Base-by-base conservation (phyloP, 805 yeast genomes). In the Candida manassasensis region DNA sequence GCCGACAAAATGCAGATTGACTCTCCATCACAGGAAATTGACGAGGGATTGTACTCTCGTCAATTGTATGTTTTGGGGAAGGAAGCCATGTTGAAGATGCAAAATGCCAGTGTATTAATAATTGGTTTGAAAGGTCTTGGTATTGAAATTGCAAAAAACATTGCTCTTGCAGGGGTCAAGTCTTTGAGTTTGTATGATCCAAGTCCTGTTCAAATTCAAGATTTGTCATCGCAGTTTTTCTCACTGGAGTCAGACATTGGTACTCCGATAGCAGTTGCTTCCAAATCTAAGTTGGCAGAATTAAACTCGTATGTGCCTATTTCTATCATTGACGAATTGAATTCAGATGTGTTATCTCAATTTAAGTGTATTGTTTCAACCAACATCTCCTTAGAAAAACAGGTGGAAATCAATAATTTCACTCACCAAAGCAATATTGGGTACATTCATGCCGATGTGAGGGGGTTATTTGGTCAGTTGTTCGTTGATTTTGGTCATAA, bases 71-170 rank as follows among this genome's bases (percentile, higher is more conserved):
- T 93, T 35, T 65, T 93, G 45, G 99, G 99, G 43, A 88, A 86
- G 52, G 99, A 93, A 47, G 99, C 99, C 35, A 93, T 93, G 99
- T 69, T 89, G 50, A 85, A 87, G 60, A 85, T 93, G 97, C 96
- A 89, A 52, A 73, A 77, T 46, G 88, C 97, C 17, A 87, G 84
- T 50, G 96, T 93, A n/a, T 74, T 93, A 33, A 72, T 93, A 32
- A 77, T 89, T 43, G 98, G 99, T 3, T 67, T 90, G 38, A 81
- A 79, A 55, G 99, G 99, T 32, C 68, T 93, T 32, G 99, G 99
- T 52, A 75, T 86, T 28, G 99, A 93, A 63, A 87, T 93, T 39
- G 97, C 98, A 16, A 93, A 93, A 64, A 93, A 93, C 61, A 87
- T 93, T 37, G 94, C 96, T 0, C 71, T 93, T 25, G 98, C 98